These are phyloP conservation scores for Podospora conica DNA, from an alignment of 495 filamentous ascomycete genomes.

Conservation along the genomic window DNA sequence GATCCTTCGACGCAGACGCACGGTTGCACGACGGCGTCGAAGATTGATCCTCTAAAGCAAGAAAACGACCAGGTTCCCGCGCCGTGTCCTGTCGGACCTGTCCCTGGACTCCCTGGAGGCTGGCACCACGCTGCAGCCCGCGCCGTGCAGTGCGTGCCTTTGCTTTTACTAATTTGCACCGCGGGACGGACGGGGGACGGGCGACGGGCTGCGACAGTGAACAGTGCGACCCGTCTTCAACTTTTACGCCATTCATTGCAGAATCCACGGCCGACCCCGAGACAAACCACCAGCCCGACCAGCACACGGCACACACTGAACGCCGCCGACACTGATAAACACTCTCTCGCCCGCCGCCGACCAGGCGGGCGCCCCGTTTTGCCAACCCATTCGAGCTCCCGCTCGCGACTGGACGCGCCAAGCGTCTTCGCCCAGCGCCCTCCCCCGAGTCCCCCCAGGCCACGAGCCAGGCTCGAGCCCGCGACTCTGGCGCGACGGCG, in stretches of 20 bases:
- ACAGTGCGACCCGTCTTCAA: background rate
- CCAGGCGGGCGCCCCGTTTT: background rate
- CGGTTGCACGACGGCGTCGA: background rate
- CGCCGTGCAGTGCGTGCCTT: background rate
- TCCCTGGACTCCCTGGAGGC: no score
- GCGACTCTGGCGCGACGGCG: background rate
- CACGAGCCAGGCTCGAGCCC: no score
- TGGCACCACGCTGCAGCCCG: background rate
- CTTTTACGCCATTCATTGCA: background rate
- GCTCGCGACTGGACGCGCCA: background rate
- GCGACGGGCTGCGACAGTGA: background rate
- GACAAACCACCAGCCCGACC: no score
- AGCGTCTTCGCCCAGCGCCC: background rate
- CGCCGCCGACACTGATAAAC: background rate
- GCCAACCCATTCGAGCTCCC: background rate
- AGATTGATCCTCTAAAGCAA: background rate
- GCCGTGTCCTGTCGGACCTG: no score
- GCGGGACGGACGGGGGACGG: background rate
- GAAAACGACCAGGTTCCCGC: background rate
- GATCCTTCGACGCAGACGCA: background rate
- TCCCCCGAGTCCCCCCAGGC: no score
- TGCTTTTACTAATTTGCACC: background rate
- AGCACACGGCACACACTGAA: background rate
- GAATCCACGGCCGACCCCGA: background rate
- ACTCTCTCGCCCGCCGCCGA: background rate